A percentile compares a stretch with the other conserved stretches of the same genome.
These are phyloP conservation scores for Talaromyces liani DNA, from an alignment of 495 filamentous ascomycete genomes.

Conservation along the genomic window DNA sequence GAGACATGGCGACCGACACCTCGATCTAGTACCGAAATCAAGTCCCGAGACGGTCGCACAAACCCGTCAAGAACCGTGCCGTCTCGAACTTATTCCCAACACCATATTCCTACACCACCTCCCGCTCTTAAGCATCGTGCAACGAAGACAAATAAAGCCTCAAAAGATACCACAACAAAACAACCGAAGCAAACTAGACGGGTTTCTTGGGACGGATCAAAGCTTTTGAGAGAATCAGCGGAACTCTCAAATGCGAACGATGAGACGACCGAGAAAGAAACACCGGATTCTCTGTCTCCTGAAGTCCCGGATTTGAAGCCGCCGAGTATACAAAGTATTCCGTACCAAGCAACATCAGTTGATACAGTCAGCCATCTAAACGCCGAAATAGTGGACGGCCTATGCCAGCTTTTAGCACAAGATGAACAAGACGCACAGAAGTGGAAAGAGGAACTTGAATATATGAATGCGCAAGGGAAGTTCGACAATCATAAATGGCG, in stretches of 20 bases:
- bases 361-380: constrained; percentile 38
- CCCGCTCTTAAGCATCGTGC: constrained; percentile 36
- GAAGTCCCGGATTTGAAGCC: background rate
- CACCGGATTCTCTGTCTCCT: background rate
- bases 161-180: constrained; percentile 14
- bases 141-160: constrained; percentile 28
- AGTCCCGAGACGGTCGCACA: constrained; percentile 8
- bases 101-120: constrained; percentile 25
- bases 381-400: constrained; percentile 31
- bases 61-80: background rate
- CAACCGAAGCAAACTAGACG: constrained; percentile 30
- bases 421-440: constrained; percentile 29
- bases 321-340: constrained; percentile 7
- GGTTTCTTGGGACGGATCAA: constrained; percentile 40
- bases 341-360: constrained; percentile 16
- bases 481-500: constrained; percentile 35
- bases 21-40: constrained; percentile 27
- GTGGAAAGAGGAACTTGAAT: constrained; percentile 34
- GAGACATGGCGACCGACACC: constrained; percentile 31
- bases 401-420: constrained; percentile 27
- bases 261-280: background rate
- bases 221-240: constrained; percentile 24
- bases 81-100: background rate
- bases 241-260: background rate
- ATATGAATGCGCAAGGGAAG: constrained; percentile 30